phyloP scores from a whole-genome alignment of 495 filamentous ascomycete genomes.

The Symbiotaphrina buchneri region DNA sequence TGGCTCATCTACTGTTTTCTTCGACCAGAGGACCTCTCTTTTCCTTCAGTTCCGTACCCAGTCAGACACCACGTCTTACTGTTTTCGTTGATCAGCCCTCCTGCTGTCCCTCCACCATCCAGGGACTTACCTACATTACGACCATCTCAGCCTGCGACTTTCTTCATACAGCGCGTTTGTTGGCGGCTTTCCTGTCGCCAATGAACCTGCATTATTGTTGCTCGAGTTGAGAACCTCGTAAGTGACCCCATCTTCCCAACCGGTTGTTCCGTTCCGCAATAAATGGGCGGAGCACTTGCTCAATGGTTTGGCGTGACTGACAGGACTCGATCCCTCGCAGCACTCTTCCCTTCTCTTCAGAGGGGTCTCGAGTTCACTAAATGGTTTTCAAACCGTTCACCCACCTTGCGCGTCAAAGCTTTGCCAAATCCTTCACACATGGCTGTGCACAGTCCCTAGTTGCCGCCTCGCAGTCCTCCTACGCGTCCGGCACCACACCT shows the following conservation, averaged over 20 bases:
- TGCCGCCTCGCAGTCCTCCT: conserved; percentile 76
- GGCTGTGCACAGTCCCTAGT: conserved; percentile 96
- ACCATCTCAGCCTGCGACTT: neutral
- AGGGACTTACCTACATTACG: no score
- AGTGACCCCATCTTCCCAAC: conserved; percentile 9
- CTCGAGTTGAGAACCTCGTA: conserved; percentile 20
- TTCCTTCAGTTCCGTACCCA: conserved; percentile 1
- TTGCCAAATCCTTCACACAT: conserved; percentile 87
- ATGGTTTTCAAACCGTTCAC: conserved; percentile 67
- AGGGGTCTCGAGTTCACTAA: conserved; percentile 32
- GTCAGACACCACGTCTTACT: neutral
- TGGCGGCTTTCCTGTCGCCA: conserved; percentile 38
- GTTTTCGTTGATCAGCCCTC: neutral
- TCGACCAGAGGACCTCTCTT: no score
- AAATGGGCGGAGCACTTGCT: no score
- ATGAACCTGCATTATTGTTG: conserved; percentile 43
- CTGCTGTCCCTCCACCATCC: no score
- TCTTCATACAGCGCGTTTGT: conserved; percentile 27
- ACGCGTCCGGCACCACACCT: conserved; percentile 49
- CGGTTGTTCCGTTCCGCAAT: neutral
- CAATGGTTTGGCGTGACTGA: no score
- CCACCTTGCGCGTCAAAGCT: conserved; percentile 90
- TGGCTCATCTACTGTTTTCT: no score
- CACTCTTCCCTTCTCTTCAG: conserved; percentile 3
- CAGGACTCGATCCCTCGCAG: neutral